These are phyloP conservation scores for Tulasnella calospora DNA, from an alignment of 768 basidiomycete species.

Conservation along the genomic window DNA sequence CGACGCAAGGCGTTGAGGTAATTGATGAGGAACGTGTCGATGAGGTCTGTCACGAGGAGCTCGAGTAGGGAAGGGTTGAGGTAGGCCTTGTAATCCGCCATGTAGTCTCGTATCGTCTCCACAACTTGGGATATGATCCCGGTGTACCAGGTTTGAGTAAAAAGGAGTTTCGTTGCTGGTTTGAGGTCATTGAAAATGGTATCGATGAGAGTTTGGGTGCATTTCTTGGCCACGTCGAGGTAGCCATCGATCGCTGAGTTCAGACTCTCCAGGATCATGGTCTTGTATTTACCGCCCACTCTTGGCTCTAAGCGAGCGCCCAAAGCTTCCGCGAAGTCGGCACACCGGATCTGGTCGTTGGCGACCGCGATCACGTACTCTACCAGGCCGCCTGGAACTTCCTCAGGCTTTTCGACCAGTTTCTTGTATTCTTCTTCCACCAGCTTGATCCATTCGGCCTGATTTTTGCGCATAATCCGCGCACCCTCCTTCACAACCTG, in stretches of 20 bases:
- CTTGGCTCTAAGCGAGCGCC: slow-evolving; percentile 81
- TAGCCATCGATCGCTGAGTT: slow-evolving; percentile 98
- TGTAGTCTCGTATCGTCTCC: slow-evolving; percentile 95
- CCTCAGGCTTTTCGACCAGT: slow-evolving; percentile 82
- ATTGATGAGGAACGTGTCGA: slow-evolving; percentile 82
- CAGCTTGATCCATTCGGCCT: slow-evolving; percentile 80
- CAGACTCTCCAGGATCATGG: slow-evolving; percentile 72
- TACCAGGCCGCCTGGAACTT: slow-evolving; percentile 78
- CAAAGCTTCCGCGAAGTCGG: slow-evolving; percentile 86
- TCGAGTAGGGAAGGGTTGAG: slow-evolving; percentile 89
- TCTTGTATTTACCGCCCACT: slow-evolving; percentile 87
- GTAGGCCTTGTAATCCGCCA: slow-evolving; percentile 87
- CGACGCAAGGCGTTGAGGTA: slow-evolving; percentile 86
- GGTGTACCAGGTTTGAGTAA: slow-evolving; percentile 86
- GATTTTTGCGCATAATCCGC: slow-evolving; percentile 82
- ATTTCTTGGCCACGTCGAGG: slow-evolving; percentile 96
- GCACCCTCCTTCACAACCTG: slow-evolving; percentile 83
- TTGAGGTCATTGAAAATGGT: slow-evolving; percentile 93
- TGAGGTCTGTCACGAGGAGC: slow-evolving; percentile 83
- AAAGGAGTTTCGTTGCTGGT: slow-evolving; percentile 76
- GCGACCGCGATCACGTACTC: slow-evolving; percentile 96
- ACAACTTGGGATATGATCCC: slow-evolving; percentile 81
- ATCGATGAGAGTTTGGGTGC: slow-evolving; percentile 88
- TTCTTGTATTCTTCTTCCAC: slow-evolving; percentile 83
- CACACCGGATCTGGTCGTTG: slow-evolving; percentile 95